Percentiles rank a stretch among this genome's conserved stretches.
phyloP scores from a whole-genome alignment of 2,329 filamentous ascomycete species.

The Colletotrichum liriopes region DNA sequence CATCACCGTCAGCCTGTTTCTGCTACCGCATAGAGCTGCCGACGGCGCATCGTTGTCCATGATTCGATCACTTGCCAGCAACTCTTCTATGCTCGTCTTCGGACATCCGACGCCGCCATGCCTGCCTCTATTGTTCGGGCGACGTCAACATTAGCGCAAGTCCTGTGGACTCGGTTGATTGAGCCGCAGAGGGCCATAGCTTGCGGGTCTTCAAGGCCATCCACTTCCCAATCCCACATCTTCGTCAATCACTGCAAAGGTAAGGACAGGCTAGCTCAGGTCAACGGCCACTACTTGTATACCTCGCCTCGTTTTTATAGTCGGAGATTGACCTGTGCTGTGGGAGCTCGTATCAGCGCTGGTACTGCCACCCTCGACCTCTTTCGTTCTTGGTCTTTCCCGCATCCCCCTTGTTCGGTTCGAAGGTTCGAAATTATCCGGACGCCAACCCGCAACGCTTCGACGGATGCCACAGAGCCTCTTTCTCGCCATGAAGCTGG shows the following conservation, averaged over 20 bases:
- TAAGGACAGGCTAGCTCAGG: background rate
- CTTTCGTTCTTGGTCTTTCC: background rate
- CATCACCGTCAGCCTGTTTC: background rate
- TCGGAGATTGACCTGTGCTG: background rate
- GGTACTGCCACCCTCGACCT: background rate
- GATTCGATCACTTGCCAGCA: background rate
- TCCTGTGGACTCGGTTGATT: constrained; percentile 20
- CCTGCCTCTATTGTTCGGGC: background rate
- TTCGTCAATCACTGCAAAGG: background rate
- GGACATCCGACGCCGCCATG: background rate
- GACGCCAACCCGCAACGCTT: background rate
- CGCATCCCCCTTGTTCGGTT: background rate
- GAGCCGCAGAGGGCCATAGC: constrained; percentile 21
- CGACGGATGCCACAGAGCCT: background rate
- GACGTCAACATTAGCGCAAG: constrained; percentile 9
- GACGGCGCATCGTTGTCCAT: background rate
- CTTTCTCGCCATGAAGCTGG: background rate
- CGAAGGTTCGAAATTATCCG: background rate
- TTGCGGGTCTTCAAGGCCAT: background rate
- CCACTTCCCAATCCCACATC: background rate
- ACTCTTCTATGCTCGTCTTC: background rate
- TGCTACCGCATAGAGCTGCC: background rate
- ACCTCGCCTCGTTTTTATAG: background rate
- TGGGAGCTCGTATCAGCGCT: background rate
- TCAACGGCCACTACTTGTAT: background rate